Evolutionary conservation across 495 filamentous ascomycete species (phyloP).

Genomic region (Neurospora sp.): DNA sequence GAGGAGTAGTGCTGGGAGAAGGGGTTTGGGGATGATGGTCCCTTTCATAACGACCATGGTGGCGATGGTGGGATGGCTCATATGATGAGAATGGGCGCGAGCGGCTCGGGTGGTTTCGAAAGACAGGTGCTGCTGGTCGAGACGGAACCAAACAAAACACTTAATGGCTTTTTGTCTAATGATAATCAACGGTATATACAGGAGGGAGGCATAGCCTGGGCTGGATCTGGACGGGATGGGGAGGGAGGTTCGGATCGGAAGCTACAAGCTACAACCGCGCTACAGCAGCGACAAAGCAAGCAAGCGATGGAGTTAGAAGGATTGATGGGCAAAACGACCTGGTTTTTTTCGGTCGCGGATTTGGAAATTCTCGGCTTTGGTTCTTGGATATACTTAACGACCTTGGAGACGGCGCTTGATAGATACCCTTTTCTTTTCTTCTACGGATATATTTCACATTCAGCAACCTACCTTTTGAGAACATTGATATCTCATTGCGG

Average conservation of each 20-base stretch:
- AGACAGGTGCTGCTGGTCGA: not conserved
- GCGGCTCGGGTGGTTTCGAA: not conserved
- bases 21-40: not conserved
- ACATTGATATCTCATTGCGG: too few relatives aligned
- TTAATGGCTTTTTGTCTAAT: not conserved
- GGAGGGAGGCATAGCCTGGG: not conserved
- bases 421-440: not conserved
- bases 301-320: not conserved
- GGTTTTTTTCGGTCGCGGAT: not conserved
- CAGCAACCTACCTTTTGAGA: too few relatives aligned
- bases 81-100: not conserved
- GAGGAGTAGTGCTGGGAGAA: too few relatives aligned
- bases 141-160: not conserved
- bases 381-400: not conserved
- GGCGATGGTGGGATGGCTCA: not conserved
- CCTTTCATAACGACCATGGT: not conserved
- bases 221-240: not conserved
- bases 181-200: not conserved
- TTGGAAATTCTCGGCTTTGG: not conserved
- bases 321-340: not conserved
- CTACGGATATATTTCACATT: not conserved
- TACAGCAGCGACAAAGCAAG: not conserved
- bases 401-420: not conserved
- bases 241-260: not conserved
- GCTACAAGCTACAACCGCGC: not conserved